These are phyloP conservation scores for Cordia subcordata DNA, from an alignment of 257 asterid genomes.

Conservation along the genomic window DNA sequence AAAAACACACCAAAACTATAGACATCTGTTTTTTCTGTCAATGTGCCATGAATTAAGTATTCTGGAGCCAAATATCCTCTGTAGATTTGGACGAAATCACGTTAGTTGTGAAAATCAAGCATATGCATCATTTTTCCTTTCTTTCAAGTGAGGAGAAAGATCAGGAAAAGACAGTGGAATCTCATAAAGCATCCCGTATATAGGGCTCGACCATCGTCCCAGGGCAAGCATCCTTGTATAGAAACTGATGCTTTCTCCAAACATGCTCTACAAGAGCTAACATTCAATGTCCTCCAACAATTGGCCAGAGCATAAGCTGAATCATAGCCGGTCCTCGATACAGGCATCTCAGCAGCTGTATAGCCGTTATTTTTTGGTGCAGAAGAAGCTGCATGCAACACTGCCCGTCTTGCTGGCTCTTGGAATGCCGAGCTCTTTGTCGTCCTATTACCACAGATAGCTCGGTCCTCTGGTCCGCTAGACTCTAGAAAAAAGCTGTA, in stretches of 20 bases:
- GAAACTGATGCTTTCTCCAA: conserved; percentile 11
- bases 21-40: conserved; percentile 38
- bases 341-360: conserved; percentile 3
- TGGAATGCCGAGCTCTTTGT: conserved; percentile 11
- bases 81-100: conserved; percentile 1
- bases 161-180: neutral
- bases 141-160: neutral
- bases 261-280: conserved; percentile 2
- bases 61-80: conserved; percentile 53
- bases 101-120: neutral
- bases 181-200: conserved; percentile 25
- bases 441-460: conserved; percentile 18
- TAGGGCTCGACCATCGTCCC: conserved; percentile 19
- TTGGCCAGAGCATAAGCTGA: conserved; percentile 17
- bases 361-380: conserved; percentile 5
- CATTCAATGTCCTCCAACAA: conserved; percentile 21
- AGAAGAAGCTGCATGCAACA: conserved; percentile 1
- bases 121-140: neutral
- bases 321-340: conserved; percentile 5
- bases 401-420: conserved; percentile 3
- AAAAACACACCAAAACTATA: conserved; percentile 39
- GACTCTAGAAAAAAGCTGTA: conserved; percentile 14
- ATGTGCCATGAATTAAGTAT: conserved; percentile 37
- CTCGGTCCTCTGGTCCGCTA: conserved; percentile 9
- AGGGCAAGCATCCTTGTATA: conserved; percentile 14